These are phyloP conservation scores for Nannochloris sp. DNA, from an alignment of 139 green algal genomes.

Conservation along the genomic window DNA sequence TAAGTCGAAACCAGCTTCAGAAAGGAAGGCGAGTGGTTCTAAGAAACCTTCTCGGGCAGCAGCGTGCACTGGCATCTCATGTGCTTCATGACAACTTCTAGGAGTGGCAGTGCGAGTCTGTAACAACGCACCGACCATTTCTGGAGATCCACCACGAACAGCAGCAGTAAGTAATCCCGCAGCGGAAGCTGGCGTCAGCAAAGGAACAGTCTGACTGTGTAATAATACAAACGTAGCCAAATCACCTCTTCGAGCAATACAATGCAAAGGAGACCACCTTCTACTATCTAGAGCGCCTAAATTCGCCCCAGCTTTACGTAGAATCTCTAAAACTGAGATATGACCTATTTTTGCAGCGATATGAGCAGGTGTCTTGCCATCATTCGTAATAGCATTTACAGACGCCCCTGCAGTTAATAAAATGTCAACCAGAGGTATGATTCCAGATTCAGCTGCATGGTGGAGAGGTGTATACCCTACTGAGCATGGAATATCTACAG, in stretches of 20 bases:
- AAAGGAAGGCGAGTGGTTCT: conserved; percentile 13
- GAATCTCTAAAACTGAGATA: conserved; percentile 3
- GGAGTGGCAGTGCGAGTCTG: conserved; percentile 3
- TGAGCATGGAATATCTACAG: conserved; percentile 11
- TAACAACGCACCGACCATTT: conserved; percentile 24
- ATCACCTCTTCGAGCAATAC: conserved; percentile 14
- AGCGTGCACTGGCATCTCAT: conserved; percentile 20
- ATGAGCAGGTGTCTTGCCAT: conserved; percentile 26
- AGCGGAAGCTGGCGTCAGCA: neutral
- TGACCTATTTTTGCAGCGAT: conserved; percentile 28
- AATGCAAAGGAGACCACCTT: conserved; percentile 15
- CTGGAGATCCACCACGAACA: conserved; percentile 11
- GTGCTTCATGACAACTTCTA: neutral
- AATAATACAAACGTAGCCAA: conserved; percentile 21
- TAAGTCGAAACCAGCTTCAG: conserved; percentile 7
- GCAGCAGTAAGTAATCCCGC: conserved; percentile 15
- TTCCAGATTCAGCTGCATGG: neutral
- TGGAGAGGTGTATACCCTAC: neutral
- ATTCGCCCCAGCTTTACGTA: conserved; percentile 14
- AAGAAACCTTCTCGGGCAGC: conserved; percentile 14
- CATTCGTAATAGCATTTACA: conserved; percentile 8
- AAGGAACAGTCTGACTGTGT: neutral
- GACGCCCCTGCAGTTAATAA: conserved; percentile 15
- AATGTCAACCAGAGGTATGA: neutral
- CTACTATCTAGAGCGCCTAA: neutral